Evolutionary conservation across 2,329 filamentous ascomycete species (phyloP), one percentile per base, ranked within the genome.

Genomic region (Mycogone perniciosa): DNA sequence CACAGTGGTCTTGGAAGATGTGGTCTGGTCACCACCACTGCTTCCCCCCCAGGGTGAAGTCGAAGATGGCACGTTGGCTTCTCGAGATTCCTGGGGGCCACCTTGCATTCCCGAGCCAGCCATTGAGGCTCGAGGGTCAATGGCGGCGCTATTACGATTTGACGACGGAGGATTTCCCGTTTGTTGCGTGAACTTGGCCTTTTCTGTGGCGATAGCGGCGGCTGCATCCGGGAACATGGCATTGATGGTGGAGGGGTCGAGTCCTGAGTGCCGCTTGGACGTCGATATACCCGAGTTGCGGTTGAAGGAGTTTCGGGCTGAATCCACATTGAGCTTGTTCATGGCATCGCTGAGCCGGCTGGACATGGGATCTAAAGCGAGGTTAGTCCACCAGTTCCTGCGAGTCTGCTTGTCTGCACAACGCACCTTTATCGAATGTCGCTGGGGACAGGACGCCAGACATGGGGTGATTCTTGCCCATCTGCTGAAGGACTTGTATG

Each of bases 191-290:
- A 95, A 97, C 67, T 96, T 95, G 52, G 91, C 92, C 75, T 96
- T 96, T 70, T 99, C 92, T 54, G 93, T 95, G 29, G 92, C 92
- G 67, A 99, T 97, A n/a, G 93, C 93, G 39, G 92, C 92, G 10
- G 93, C 93, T 41, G 93, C 93, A 73, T 99, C 93, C 6, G 93
- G 93, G 68, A 99, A 99, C 93, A 99, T 97, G 62, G 89, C 90
- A 70, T 96, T 96, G 71, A 99, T 96, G 27, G 89, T 95, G 31
- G 86, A 89, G 5, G 89, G 80, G 66, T 97, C 92, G 51, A 99
- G 82, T n/a, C 87, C 90, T 42, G 93, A 97, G 67, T 95, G 93
- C 60, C 93, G 85, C 75, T 96, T 97, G 46, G 84, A 82, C 46
- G 85, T 80, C 8, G 62, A 60, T 9, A 89, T 88, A 50, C 86